Conservation (phyloP, 2,329 filamentous ascomycete species). For the Aureobasidium musti region DNA sequence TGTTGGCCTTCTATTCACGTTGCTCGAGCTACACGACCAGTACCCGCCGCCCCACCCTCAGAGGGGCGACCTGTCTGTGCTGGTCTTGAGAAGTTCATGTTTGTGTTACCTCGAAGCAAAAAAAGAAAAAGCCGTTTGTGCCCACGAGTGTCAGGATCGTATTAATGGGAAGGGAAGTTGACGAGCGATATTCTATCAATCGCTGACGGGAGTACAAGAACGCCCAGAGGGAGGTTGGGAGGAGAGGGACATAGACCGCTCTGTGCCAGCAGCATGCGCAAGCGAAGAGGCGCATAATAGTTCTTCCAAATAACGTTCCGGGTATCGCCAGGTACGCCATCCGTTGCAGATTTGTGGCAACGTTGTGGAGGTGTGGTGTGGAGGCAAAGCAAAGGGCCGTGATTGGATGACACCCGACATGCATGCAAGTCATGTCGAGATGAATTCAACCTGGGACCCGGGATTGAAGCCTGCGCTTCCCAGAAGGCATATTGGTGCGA, state of each 20-base stretch:
- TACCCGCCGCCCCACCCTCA: constrained; percentile 16
- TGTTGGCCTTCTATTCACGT: constrained; percentile 23
- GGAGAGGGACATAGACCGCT: constrained; percentile 27
- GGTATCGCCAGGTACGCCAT: constrained; percentile 29
- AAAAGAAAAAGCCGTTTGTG: constrained; percentile 31
- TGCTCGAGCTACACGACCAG: constrained; percentile 11
- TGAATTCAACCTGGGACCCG: constrained; percentile 36
- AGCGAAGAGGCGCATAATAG: constrained; percentile 25
- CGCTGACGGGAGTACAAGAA: constrained; percentile 28
- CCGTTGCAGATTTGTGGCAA: constrained; percentile 26
- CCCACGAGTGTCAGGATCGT: background rate
- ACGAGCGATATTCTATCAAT: constrained; percentile 27
- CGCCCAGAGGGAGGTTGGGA: constrained; percentile 19
- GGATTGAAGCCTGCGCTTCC: constrained; percentile 37
- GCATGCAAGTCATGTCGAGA: constrained; percentile 28
- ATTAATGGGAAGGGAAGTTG: background rate
- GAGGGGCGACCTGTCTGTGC: constrained; percentile 9
- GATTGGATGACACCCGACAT: constrained; percentile 28
- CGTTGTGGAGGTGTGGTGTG: constrained; percentile 21
- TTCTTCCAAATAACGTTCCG: constrained; percentile 28
- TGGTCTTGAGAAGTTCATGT: background rate
- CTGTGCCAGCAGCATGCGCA: constrained; percentile 29
- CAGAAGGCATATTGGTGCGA: constrained; percentile 33
- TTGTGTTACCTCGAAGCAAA: constrained; percentile 26
- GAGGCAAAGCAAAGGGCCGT: constrained; percentile 20